These are phyloP conservation scores for Populus deltoides DNA, from an alignment of 345 rosid species.

Conservation along the genomic window DNA sequence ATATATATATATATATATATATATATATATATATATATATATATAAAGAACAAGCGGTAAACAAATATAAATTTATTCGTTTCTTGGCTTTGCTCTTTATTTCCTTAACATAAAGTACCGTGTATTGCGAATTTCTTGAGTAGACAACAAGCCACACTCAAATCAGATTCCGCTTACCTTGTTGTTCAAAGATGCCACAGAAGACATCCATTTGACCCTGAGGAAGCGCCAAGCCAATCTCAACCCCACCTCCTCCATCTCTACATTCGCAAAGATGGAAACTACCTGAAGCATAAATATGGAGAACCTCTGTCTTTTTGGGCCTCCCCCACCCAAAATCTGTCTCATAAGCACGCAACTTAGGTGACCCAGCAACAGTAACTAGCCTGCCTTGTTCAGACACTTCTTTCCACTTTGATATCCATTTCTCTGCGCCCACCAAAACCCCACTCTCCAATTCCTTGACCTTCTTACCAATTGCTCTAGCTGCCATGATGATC, in stretches of 20 bases:
- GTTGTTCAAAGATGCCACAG: background rate
- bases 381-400: background rate
- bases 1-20: too few relatives aligned
- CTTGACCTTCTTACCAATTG: constrained; percentile 22
- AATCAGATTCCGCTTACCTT: background rate
- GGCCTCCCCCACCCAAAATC: constrained; percentile 54
- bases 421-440: constrained; percentile 21
- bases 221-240: constrained; percentile 29
- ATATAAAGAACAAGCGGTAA: too few relatives aligned
- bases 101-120: too few relatives aligned
- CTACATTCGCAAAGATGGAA: constrained; percentile 12
- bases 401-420: background rate
- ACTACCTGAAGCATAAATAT: constrained; percentile 16
- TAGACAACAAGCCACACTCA: too few relatives aligned
- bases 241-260: constrained; percentile 31
- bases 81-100: too few relatives aligned
- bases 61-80: too few relatives aligned
- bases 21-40: too few relatives aligned
- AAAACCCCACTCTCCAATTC: constrained; percentile 24
- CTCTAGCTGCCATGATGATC: constrained; percentile 31
- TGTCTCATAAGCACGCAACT: constrained; percentile 18
- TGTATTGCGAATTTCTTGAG: too few relatives aligned
- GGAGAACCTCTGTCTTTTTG: constrained; percentile 25
- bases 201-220: constrained; percentile 27
- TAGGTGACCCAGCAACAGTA: constrained; percentile 34